Evolutionary conservation across 805 yeast genomes (phyloP).

Genomic region (Maudiozyma pseudohumilis): DNA sequence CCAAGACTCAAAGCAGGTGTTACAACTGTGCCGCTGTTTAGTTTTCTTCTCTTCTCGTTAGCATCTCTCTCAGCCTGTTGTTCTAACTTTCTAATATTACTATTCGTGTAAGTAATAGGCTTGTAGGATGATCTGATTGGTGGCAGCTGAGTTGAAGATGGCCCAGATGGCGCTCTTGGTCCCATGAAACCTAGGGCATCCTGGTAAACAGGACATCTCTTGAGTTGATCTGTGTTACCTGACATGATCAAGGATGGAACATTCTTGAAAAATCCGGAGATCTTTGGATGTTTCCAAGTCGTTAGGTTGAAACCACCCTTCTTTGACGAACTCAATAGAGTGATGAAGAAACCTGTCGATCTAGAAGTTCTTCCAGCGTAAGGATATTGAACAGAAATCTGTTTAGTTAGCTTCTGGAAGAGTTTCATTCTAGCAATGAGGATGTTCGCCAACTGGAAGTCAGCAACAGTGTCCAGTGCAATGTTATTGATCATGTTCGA

Average conservation of each 20-base stretch:
- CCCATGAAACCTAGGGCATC: conserved; percentile 28
- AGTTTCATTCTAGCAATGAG: conserved; percentile 34
- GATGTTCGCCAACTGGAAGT: conserved; percentile 31
- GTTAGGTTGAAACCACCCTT: conserved; percentile 3
- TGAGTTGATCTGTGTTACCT: conserved; percentile 26
- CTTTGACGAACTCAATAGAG: conserved; percentile 26
- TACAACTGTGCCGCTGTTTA: conserved; percentile 4
- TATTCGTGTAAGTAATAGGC: conserved; percentile 27
- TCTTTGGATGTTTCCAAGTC: conserved; percentile 19
- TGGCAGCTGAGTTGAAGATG: conserved; percentile 21
- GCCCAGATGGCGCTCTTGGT: conserved; percentile 10
- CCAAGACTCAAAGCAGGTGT: neutral
- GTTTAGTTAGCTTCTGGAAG: conserved; percentile 34
- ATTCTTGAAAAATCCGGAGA: conserved; percentile 24
- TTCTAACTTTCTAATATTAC: conserved; percentile 20
- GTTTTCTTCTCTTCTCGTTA: conserved; percentile 19
- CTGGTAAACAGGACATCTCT: conserved; percentile 31
- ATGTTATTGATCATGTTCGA: conserved; percentile 20
- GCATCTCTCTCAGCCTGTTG: conserved; percentile 12
- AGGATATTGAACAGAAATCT: conserved; percentile 47
- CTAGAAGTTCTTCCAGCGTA: conserved; percentile 62
- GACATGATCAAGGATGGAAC: conserved; percentile 27
- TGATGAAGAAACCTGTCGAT: conserved; percentile 38
- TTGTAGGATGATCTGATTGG: conserved; percentile 25
- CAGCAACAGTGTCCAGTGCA: conserved; percentile 30